Conservation (phyloP, 2,329 filamentous ascomycete genomes). For the Daldinia eschscholtzii region DNA sequence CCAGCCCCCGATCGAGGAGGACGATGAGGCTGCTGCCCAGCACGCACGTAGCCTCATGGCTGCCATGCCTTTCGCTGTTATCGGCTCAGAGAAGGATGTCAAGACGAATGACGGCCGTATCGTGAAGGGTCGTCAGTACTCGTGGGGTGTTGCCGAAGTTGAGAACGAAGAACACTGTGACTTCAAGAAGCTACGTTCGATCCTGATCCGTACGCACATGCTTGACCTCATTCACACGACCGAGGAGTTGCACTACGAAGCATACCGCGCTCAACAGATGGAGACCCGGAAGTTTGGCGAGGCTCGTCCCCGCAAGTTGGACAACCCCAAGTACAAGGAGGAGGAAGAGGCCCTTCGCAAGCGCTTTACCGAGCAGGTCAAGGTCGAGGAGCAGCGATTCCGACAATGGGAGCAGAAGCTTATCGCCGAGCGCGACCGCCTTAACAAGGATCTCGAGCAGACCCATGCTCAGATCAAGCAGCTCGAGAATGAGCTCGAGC, state of each 20-base stretch:
- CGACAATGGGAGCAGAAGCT: slow-evolving; percentile 99
- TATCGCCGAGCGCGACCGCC: slow-evolving; percentile 95
- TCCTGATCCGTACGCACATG: slow-evolving; percentile 99
- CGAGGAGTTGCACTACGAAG: slow-evolving; percentile 99
- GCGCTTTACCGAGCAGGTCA: slow-evolving; percentile 99
- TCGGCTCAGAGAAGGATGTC: slow-evolving; percentile 99
- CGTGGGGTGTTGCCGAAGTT: slow-evolving; percentile 98
- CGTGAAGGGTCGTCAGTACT: slow-evolving; percentile 98
- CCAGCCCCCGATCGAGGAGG: slow-evolving; percentile 96
- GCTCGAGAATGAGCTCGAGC: slow-evolving; percentile 91
- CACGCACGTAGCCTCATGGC: slow-evolving; percentile 95
- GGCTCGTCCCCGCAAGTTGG: slow-evolving; percentile 94
- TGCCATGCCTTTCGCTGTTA: slow-evolving; percentile 98
- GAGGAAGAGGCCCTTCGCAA: slow-evolving; percentile 98
- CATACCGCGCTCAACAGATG: slow-evolving; percentile 99
- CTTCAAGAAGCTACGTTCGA: slow-evolving; percentile 99
- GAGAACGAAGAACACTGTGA: slow-evolving; percentile 99
- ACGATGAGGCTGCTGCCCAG: slow-evolving; percentile 94
- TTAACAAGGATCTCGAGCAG: slow-evolving; percentile 99
- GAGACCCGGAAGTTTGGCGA: slow-evolving; percentile 99
- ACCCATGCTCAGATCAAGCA: slow-evolving; percentile 96
- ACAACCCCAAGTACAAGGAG: slow-evolving; percentile 99
- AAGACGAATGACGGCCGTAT: slow-evolving; percentile 96
- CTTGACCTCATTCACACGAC: slow-evolving; percentile 99
- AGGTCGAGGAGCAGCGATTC: slow-evolving; percentile 99